phyloP scores from a whole-genome alignment of 345 rosid species.

The Linum trigynum region DNA sequence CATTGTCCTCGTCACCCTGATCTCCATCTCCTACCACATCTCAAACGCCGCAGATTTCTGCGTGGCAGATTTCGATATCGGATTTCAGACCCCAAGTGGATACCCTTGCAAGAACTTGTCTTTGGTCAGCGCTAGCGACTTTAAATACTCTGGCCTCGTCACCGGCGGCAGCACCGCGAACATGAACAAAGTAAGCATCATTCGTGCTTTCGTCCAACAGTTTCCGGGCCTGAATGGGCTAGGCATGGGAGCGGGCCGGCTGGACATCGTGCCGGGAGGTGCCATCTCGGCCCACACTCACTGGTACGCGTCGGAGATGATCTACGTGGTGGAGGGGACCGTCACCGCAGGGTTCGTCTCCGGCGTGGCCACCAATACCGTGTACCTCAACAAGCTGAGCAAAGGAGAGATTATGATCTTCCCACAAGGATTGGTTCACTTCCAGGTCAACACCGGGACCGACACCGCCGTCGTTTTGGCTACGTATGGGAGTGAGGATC shows the following conservation, averaged over 20 bases:
- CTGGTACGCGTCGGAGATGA: not conserved
- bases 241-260: not conserved
- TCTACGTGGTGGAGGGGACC: not conserved
- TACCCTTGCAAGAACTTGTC: not conserved
- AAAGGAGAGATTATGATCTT: not conserved
- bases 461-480: not conserved
- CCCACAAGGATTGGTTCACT: not conserved
- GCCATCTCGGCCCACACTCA: not conserved
- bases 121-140: not conserved
- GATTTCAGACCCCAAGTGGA: not conserved
- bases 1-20: not conserved
- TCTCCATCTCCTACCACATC: not conserved
- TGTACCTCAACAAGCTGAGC: not conserved
- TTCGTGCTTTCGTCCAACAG: not conserved
- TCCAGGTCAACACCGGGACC: not conserved
- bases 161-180: not conserved
- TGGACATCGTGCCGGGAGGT: not conserved
- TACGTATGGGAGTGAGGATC: not conserved
- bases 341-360: constrained; percentile 3
- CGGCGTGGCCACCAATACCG: not conserved
- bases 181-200: not conserved
- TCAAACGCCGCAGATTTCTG: not conserved
- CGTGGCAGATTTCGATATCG: not conserved
- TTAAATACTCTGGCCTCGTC: not conserved
- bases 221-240: not conserved